Conservation (phyloP, 164 flowering plant genomes). For the Vitis amurensis region DNA sequence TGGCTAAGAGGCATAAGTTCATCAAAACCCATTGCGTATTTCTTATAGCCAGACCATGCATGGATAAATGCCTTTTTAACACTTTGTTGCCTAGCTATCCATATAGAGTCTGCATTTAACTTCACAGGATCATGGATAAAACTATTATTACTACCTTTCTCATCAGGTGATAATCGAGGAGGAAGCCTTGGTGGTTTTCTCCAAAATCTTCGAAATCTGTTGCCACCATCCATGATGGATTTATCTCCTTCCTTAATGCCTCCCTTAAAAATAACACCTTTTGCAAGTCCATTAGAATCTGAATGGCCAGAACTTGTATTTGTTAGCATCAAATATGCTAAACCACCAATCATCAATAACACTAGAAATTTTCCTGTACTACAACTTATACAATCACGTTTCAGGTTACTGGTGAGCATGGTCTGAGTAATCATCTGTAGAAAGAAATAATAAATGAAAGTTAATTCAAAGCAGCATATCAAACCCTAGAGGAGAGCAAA, state of each 20-base stretch:
- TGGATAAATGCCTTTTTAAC: slow-evolving; percentile 87
- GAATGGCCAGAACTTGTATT: slow-evolving; percentile 38
- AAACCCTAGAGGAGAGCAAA: too few relatives aligned
- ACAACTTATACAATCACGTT: slow-evolving; percentile 63
- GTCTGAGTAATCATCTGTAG: slow-evolving; percentile 62
- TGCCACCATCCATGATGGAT: slow-evolving; percentile 21
- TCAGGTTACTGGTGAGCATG: slow-evolving; percentile 49
- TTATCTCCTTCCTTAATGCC: slow-evolving; percentile 23
- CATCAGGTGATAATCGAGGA: slow-evolving; percentile 79
- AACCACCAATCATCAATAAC: slow-evolving; percentile 67
- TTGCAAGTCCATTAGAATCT: slow-evolving; percentile 26
- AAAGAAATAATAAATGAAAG: slow-evolving; percentile 7
- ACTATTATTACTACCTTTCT: slow-evolving; percentile 29
- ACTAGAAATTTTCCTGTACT: slow-evolving; percentile 81
- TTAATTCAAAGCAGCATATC: neutral
- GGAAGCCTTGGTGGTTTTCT: slow-evolving; percentile 90
- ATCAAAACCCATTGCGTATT: slow-evolving; percentile 87
- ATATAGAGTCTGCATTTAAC: slow-evolving; percentile 29
- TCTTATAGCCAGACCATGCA: slow-evolving; percentile 95
- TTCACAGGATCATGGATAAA: slow-evolving; percentile 23
- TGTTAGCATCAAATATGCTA: slow-evolving; percentile 55
- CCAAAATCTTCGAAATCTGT: slow-evolving; percentile 48
- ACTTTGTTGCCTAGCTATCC: slow-evolving; percentile 62
- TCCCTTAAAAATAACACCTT: slow-evolving; percentile 23
- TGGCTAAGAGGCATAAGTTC: slow-evolving; percentile 88